Conservation (phyloP, 495 filamentous ascomycete species). For the Letharia columbiana region DNA sequence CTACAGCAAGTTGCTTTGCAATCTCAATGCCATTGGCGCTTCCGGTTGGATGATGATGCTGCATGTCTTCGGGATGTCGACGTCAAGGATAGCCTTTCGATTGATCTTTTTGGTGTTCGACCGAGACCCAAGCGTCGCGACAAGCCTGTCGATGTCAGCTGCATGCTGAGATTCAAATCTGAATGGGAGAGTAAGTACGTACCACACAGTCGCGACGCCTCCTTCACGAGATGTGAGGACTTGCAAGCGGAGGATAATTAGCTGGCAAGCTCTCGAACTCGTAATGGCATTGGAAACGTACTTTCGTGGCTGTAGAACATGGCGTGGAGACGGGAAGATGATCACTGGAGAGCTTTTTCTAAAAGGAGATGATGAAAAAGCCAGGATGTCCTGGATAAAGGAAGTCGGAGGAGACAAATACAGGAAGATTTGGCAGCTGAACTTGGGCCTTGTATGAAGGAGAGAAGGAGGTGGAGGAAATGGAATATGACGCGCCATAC, state of each 20-base stretch:
- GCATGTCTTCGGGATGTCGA: conserved; percentile 80
- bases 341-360: neutral
- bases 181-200: conserved; percentile 39
- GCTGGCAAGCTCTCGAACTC: conserved; percentile 9
- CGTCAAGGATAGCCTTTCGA: conserved; percentile 79
- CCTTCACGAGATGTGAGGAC: conserved; percentile 82
- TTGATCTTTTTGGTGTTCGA: conserved; percentile 65
- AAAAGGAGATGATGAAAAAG: neutral
- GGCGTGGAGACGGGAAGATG: neutral
- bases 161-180: neutral
- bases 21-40: conserved; percentile 81
- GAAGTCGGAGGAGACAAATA: neutral
- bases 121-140: conserved; percentile 78
- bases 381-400: neutral
- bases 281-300: conserved; percentile 32
- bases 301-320: conserved; percentile 96
- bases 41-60: conserved; percentile 74
- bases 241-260: conserved; percentile 23
- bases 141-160: conserved; percentile 52
- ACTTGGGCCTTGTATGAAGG: neutral
- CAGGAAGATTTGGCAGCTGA: neutral
- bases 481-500: neutral
- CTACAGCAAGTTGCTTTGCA: conserved; percentile 82
- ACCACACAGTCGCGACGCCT: conserved; percentile 94
- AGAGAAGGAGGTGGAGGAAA: neutral